These are phyloP conservation scores for Solanum sitiens DNA, from an alignment of 257 asterid genomes.

Conservation along the genomic window DNA sequence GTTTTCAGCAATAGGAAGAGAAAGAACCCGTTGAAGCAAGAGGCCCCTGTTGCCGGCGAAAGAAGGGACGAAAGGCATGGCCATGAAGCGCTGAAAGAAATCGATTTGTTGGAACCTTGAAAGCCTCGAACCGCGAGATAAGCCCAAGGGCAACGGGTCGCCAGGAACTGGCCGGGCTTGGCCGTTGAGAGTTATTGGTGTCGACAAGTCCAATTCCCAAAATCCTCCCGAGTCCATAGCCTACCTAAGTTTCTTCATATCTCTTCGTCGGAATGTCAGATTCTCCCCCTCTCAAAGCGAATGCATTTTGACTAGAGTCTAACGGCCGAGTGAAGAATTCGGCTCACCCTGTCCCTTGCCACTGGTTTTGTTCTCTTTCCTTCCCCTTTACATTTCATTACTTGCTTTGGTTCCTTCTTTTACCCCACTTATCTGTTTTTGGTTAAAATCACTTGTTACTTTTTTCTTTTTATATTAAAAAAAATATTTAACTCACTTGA, in stretches of 20 bases:
- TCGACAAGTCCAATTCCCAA: conserved; percentile 73
- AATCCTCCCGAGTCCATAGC: conserved; percentile 53
- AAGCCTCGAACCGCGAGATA: conserved; percentile 50
- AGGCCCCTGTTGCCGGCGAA: conserved; percentile 31
- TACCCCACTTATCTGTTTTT: neutral
- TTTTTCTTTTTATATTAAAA: too few species aligned
- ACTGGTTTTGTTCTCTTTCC: neutral
- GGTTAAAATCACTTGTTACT: neutral
- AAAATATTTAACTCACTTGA: too few species aligned
- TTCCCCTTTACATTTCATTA: neutral
- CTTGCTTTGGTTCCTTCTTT: too few species aligned
- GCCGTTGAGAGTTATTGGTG: conserved; percentile 66
- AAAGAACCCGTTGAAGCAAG: conserved; percentile 46
- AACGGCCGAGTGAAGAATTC: neutral
- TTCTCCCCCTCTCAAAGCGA: neutral
- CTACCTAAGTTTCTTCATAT: conserved; percentile 76
- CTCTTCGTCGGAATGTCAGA: neutral
- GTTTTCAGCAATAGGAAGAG: conserved; percentile 45
- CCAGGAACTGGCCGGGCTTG: conserved; percentile 51
- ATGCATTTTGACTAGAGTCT: neutral
- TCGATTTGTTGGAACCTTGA: conserved; percentile 66
- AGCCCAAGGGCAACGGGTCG: conserved; percentile 49
- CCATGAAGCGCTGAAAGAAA: conserved; percentile 88
- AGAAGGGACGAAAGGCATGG: conserved; percentile 65
- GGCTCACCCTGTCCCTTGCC: neutral